Conservation (phyloP, 2,329 filamentous ascomycete genomes). For the Aspergillus ochraceoroseus region DNA sequence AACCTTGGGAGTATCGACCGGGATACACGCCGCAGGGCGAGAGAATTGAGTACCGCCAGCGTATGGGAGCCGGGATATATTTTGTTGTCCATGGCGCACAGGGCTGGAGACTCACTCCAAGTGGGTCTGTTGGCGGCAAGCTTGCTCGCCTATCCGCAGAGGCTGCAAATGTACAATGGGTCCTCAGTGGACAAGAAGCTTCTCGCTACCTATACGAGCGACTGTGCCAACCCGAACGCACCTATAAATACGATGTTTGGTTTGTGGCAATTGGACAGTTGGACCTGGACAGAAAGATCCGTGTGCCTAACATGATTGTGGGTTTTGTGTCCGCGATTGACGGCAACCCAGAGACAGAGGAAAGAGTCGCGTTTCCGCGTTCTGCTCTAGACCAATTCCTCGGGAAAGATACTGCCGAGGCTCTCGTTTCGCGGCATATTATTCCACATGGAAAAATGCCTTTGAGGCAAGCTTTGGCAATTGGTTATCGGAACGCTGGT, state of each 20-base stretch:
- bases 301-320: constrained; percentile 2
- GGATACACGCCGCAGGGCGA: constrained; percentile 1
- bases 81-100: background rate
- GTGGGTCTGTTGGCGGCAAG: constrained; percentile 1
- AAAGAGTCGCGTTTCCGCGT: constrained; percentile 1
- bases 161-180: background rate
- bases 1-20: background rate
- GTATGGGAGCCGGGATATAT: background rate
- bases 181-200: constrained; percentile 1
- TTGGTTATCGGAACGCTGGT: constrained; percentile 1
- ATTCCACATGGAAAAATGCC: background rate
- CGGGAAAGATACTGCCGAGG: constrained; percentile 1
- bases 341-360: background rate
- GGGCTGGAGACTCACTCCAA: constrained; percentile 1
- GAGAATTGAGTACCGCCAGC: constrained; percentile 1
- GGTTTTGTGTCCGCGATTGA: background rate
- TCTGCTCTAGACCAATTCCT: background rate
- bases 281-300: background rate
- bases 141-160: constrained; percentile 1
- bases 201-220: background rate
- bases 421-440: constrained; percentile 1
- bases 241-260: constrained; percentile 1
- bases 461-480: constrained; percentile 1
- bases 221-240: background rate
- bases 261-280: constrained; percentile 1